Percentiles rank a stretch among this genome's conserved stretches.
These are phyloP conservation scores for Paxillus rubicundulus DNA, from an alignment of 768 basidiomycete genomes.

Conservation along the genomic window DNA sequence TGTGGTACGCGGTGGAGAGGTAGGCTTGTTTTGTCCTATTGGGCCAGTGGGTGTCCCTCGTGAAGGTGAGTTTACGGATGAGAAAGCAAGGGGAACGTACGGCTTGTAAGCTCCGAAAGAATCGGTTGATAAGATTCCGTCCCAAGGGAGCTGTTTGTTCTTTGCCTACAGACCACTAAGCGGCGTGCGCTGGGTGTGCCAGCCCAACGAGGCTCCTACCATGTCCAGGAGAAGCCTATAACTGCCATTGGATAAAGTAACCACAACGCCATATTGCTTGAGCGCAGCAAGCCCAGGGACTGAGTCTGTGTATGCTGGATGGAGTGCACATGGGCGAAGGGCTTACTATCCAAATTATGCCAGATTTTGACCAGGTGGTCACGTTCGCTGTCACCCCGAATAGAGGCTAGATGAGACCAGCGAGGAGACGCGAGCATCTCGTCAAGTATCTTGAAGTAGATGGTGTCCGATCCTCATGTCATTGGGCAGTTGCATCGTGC, in stretches of 20 bases:
- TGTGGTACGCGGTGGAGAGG: conserved; percentile 45
- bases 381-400: conserved; percentile 46
- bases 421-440: conserved; percentile 45
- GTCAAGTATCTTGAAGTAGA: conserved; percentile 49
- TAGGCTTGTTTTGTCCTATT: conserved; percentile 47
- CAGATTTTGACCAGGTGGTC: conserved; percentile 48
- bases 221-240: conserved; percentile 58
- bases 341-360: conserved; percentile 57
- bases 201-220: conserved; percentile 32
- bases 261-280: conserved; percentile 50
- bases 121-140: conserved; percentile 58
- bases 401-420: conserved; percentile 48
- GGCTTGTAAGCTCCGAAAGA: conserved; percentile 65
- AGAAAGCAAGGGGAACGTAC: conserved; percentile 35
- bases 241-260: conserved; percentile 63
- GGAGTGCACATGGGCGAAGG: background rate
- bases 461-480: background rate
- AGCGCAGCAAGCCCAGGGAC: conserved; percentile 46
- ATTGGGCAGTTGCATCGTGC: background rate
- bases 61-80: background rate
- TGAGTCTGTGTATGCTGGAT: conserved; percentile 57
- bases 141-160: conserved; percentile 60
- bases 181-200: background rate
- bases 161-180: conserved; percentile 46
- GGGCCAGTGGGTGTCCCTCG: background rate